A percentile compares a stretch with the other conserved stretches of the same genome.
Conservation (phyloP, 2,329 filamentous ascomycete species). For the Metarhizium sp. region DNA sequence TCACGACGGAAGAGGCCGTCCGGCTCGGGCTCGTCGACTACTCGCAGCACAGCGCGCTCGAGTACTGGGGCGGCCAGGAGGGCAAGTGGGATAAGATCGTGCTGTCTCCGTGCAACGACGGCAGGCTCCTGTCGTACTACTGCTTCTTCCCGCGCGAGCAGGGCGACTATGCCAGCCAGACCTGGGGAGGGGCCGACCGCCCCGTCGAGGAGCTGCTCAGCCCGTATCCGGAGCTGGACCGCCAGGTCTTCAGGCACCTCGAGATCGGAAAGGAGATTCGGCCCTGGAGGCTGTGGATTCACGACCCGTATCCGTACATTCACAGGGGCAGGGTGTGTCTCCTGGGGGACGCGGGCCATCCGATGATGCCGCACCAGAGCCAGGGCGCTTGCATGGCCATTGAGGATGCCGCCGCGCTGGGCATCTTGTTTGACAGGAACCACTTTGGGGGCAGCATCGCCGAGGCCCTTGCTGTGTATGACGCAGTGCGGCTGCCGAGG, state of each 20-base stretch:
- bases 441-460: slow-evolving; percentile 38
- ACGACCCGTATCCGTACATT: slow-evolving; percentile 51
- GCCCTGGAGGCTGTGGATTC: slow-evolving; percentile 55
- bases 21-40: slow-evolving; percentile 54
- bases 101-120: slow-evolving; percentile 57
- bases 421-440: slow-evolving; percentile 45
- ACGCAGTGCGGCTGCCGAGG: slow-evolving; percentile 42
- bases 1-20: slow-evolving; percentile 50
- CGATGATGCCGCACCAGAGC: slow-evolving; percentile 58
- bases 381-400: slow-evolving; percentile 60
- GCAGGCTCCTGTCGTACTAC: slow-evolving; percentile 58
- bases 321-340: slow-evolving; percentile 43
- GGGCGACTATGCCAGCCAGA: slow-evolving; percentile 51
- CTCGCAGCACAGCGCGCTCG: slow-evolving; percentile 48
- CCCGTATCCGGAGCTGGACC: slow-evolving; percentile 51
- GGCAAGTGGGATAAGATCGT: slow-evolving; percentile 61
- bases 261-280: slow-evolving; percentile 52
- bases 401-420: slow-evolving; percentile 52
- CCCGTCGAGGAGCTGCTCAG: slow-evolving; percentile 50
- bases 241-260: slow-evolving; percentile 46
- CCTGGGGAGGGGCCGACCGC: slow-evolving; percentile 44
- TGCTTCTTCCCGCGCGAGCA: slow-evolving; percentile 52
- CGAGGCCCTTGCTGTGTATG: slow-evolving; percentile 39
- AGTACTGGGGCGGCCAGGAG: slow-evolving; percentile 63
- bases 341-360: slow-evolving; percentile 59